A percentile compares a stretch with the other conserved stretches of the same genome.
Conservation (phyloP, 1,139 yeast genomes). For the Waltiozyma sp. region DNA sequence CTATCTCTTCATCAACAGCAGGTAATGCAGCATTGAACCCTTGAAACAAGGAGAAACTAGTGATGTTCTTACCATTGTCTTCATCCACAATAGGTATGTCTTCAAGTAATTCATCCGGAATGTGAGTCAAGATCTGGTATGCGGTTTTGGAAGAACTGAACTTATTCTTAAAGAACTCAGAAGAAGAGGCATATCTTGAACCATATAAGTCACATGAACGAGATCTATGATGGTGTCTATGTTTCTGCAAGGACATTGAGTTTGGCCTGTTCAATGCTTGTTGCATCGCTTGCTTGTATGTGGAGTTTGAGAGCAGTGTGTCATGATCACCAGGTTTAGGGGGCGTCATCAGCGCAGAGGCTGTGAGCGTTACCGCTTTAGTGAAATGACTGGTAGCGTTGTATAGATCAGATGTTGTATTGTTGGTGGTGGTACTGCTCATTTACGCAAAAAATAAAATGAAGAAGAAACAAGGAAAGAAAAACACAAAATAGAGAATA, state of each 20-base stretch:
- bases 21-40: constrained; percentile 54
- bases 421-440: constrained; percentile 3
- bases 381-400: constrained; percentile 22
- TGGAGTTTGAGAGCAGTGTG: constrained; percentile 27
- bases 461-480: too few relatives aligned
- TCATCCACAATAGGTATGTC: constrained; percentile 31
- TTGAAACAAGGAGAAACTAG: constrained; percentile 43
- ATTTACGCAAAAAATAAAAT: too few relatives aligned
- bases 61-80: constrained; percentile 1
- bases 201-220: constrained; percentile 19
- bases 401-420: constrained; percentile 13
- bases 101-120: constrained; percentile 45
- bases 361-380: constrained; percentile 33
- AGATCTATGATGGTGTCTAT: constrained; percentile 2
- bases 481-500: too few relatives aligned
- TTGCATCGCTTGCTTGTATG: constrained; percentile 36
- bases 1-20: constrained; percentile 29
- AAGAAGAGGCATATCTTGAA: constrained; percentile 16
- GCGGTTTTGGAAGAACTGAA: constrained; percentile 27
- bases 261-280: constrained; percentile 26
- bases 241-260: constrained; percentile 14
- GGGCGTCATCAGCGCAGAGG: constrained; percentile 29
- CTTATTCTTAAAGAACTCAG: constrained; percentile 22
- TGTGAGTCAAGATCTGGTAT: constrained; percentile 32
- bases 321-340: constrained; percentile 14